Evolutionary conservation across 2,329 filamentous ascomycete genomes (phyloP).

Genomic region (Arachnomyces sp.): DNA sequence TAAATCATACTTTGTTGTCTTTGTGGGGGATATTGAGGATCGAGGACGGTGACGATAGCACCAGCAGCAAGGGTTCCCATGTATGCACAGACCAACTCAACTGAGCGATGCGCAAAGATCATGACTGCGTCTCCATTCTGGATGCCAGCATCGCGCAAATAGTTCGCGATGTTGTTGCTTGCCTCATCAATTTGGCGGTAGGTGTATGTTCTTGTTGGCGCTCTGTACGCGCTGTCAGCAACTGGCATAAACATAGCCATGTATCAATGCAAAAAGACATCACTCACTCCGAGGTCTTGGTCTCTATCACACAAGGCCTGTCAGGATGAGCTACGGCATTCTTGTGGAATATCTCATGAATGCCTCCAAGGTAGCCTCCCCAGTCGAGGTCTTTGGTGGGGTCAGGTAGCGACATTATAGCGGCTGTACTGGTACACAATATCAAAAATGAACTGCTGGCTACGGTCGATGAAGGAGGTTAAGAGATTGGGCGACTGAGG

Average conservation of each 20-base stretch:
- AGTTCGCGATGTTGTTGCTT: conserved; percentile 68
- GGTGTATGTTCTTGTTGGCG: conserved; percentile 48
- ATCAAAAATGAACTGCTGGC: too few relatives aligned
- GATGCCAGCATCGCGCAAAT: conserved; percentile 64
- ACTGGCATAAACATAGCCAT: too few relatives aligned
- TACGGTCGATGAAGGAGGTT: too few relatives aligned
- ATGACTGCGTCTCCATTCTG: conserved; percentile 79
- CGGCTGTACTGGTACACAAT: too few relatives aligned
- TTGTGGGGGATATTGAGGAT: conserved; percentile 71
- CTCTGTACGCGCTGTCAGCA: conserved; percentile 32
- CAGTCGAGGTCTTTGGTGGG: conserved; percentile 37
- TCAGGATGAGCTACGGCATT: conserved; percentile 30
- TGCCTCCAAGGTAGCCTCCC: conserved; percentile 35
- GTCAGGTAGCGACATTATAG: conserved; percentile 25
- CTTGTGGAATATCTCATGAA: conserved; percentile 15
- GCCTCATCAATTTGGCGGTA: conserved; percentile 81
- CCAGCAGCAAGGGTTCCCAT: conserved; percentile 63
- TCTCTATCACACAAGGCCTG: conserved; percentile 59
- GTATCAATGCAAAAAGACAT: conserved; percentile 31
- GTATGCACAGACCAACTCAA: conserved; percentile 65
- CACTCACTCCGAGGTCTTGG: conserved; percentile 33
- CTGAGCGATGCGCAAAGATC: conserved; percentile 76
- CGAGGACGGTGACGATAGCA: conserved; percentile 54
- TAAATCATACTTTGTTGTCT: conserved; percentile 52
- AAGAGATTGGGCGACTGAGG: too few relatives aligned